phyloP scores from a whole-genome alignment of 805 yeast species.

The Barnettozyma wickerhamii region DNA sequence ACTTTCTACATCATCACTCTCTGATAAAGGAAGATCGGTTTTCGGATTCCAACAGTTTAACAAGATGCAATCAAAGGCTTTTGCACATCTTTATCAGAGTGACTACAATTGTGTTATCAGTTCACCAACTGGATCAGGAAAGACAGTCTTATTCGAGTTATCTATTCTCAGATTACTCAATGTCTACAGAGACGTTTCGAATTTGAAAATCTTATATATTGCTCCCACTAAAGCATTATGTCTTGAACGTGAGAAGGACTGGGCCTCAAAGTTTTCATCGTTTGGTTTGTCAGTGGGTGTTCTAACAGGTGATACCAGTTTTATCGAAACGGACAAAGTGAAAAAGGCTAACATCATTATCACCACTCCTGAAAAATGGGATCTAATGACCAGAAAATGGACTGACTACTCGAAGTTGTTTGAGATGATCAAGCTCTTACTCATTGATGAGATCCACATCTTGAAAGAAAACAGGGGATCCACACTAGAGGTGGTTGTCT shows the following conservation, averaged over 20 bases:
- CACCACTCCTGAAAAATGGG: slow-evolving; percentile 64
- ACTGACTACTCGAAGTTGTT: slow-evolving; percentile 36
- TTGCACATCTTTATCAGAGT: slow-evolving; percentile 31
- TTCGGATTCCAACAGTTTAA: slow-evolving; percentile 39
- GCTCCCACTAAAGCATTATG: slow-evolving; percentile 62
- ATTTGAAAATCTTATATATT: slow-evolving; percentile 40
- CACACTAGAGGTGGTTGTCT: slow-evolving; percentile 41
- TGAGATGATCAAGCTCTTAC: slow-evolving; percentile 39
- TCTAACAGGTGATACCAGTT: slow-evolving; percentile 51
- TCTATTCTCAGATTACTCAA: slow-evolving; percentile 39
- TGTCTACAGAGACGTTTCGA: slow-evolving; percentile 21
- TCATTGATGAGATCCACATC: slow-evolving; percentile 46
- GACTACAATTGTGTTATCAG: slow-evolving; percentile 42
- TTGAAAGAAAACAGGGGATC: slow-evolving; percentile 45
- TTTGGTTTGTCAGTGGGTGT: slow-evolving; percentile 42
- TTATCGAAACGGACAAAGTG: slow-evolving; percentile 39
- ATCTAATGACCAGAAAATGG: slow-evolving; percentile 50
- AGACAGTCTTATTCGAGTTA: slow-evolving; percentile 50
- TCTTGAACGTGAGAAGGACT: slow-evolving; percentile 42
- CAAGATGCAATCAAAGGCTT: slow-evolving; percentile 47
- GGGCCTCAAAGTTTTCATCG: slow-evolving; percentile 38
- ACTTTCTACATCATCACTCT: slow-evolving; percentile 25
- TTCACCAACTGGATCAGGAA: slow-evolving; percentile 60
- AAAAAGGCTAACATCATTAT: slow-evolving; percentile 48
- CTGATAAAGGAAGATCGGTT: slow-evolving; percentile 32